Base-by-base conservation (phyloP, 352 stramenopile species). In the Globisporangium spiculum region DNA sequence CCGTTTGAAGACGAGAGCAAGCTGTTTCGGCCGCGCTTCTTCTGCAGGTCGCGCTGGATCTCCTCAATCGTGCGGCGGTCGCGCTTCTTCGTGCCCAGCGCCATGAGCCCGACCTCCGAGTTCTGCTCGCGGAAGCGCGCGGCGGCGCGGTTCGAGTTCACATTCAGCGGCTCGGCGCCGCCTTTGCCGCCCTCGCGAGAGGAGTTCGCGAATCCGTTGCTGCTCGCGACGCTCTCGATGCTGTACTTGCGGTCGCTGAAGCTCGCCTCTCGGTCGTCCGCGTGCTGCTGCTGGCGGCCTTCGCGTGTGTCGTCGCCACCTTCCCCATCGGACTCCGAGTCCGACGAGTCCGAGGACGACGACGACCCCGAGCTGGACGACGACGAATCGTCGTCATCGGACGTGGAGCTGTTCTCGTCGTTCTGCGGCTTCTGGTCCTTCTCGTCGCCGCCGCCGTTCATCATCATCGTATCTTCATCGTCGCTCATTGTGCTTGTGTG, bases 61-160 rank as follows among this genome's bases (percentile, higher is more conserved):
- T 96, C 84, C 56, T 96, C 88, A 64, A 96, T 96, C n/a, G 88
- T 93, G 24, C 88, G 86, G 64, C 88, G 84, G 59, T 96, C 88
- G 54, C 88, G 75, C 67, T 94, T 96, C 70, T 90, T 90, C 18
- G 88, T 96, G 53, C 85, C 85, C 9, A 96, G 73, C n/a, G 88
- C 75, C 80, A 92, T 93, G 70, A 96, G 70, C 6, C 73, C 78
- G 3, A 72, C 70, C 60, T 72, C 68, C 30, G 82, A 77, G 62
- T 77, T 83, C 56, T 89, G 69, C 68, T 84, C 80, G 58, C 85
- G 84, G 59, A 94, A 93, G 32, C 88, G 82, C 36, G 78, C 75
- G 0, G 78, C 84, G 14, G 86, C 86, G 9, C 84, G 80, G 14
- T 80, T 93, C 9, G 83, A 86, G 53, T 94, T 92, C 2, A 94